phyloP scores from a whole-genome alignment of 2,329 filamentous ascomycete genomes.

The Arthroderma uncinatum region DNA sequence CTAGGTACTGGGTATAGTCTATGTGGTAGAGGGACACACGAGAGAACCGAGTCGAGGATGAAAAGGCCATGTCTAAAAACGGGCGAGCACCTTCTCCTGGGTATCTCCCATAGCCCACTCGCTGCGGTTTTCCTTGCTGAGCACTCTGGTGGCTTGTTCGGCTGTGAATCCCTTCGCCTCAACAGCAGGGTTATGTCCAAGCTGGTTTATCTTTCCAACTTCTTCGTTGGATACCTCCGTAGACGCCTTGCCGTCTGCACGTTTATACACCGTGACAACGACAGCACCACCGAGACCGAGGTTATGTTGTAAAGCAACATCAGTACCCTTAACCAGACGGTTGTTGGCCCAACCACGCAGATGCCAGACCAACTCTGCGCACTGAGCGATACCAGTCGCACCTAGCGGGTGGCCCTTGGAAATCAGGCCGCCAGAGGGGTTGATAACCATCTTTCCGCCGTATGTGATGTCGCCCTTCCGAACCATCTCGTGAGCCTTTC shows the following conservation, averaged over 20 bases:
- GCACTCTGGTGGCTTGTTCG: slow-evolving; percentile 55
- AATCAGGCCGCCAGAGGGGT: slow-evolving; percentile 88
- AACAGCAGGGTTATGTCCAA: slow-evolving; percentile 88
- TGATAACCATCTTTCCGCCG: slow-evolving; percentile 69
- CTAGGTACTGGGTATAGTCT: no score
- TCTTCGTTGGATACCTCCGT: slow-evolving; percentile 49
- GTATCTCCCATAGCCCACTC: slow-evolving; percentile 72
- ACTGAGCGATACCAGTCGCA: slow-evolving; percentile 89
- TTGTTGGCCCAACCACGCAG: slow-evolving; percentile 94
- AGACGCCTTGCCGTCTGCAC: slow-evolving; percentile 62
- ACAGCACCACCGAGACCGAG: slow-evolving; percentile 82
- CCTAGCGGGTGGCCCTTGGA: slow-evolving; percentile 93
- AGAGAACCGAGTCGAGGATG: no score
- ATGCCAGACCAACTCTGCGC: slow-evolving; percentile 91
- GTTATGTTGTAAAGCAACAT: slow-evolving; percentile 77
- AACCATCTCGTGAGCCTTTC: slow-evolving; percentile 87
- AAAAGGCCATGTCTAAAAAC: slow-evolving; percentile 45
- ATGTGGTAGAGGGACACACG: no score
- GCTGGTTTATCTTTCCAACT: slow-evolving; percentile 53
- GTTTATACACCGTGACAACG: slow-evolving; percentile 79
- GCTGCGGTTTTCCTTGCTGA: slow-evolving; percentile 57
- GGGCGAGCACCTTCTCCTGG: slow-evolving; percentile 59
- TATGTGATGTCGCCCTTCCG: slow-evolving; percentile 83
- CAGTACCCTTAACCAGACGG: slow-evolving; percentile 57
- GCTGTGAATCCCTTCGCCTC: slow-evolving; percentile 80